Base-by-base conservation (phyloP, 257 asterid genomes). In the Capsicum baccatum region DNA sequence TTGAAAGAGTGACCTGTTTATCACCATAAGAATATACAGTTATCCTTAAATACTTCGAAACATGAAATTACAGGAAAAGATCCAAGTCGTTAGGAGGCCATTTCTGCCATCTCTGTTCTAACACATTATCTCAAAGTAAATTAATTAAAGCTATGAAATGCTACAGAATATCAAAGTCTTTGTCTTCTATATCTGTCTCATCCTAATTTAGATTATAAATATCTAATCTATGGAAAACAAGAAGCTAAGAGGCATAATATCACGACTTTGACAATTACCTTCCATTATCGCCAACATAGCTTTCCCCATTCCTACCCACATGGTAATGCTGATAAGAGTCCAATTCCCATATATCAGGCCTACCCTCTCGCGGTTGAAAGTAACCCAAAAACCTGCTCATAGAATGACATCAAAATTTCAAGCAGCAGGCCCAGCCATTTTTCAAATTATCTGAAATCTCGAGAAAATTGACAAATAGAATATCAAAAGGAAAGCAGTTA, bases 291-390 rank as follows among this genome's bases (percentile, higher is more conserved):
- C 90, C 91, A 79, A 80, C 83, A 81, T 84, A 85, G 85, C 90
- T 82, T 85, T 89, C 88, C 79, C 94, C 94, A 85, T 93, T 91
- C 86, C 91, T 87, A 69, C 90, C 91, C 60, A 88, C 86, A 66
- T 86, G 89, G 92, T 86, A 89, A 86, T 83, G 91, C 90, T 93
- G 94, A 79, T 92, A 94, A 14, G 94, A 80, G 85, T 92, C 93
- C 90, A 94, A 93, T 89, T 93, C 97, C 97, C 98, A 94, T 79
- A 94, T 87, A 84, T 94, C 99, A 89, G 98, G 94, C 86, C 91
- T 92, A 83, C 92, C 95, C 59, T 91, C 87, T 84, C 90, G 93
- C 79, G 98, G 99, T 88, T 92, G 97, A 88, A 96, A 96, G 88
- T 93, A 79, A 71, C 99, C 99, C 92, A 96, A 92, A 89, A 96